Evolutionary conservation across 768 basidiomycete species (phyloP), one percentile per base, ranked within the genome.

Genomic region (Hypholoma fasciculare): DNA sequence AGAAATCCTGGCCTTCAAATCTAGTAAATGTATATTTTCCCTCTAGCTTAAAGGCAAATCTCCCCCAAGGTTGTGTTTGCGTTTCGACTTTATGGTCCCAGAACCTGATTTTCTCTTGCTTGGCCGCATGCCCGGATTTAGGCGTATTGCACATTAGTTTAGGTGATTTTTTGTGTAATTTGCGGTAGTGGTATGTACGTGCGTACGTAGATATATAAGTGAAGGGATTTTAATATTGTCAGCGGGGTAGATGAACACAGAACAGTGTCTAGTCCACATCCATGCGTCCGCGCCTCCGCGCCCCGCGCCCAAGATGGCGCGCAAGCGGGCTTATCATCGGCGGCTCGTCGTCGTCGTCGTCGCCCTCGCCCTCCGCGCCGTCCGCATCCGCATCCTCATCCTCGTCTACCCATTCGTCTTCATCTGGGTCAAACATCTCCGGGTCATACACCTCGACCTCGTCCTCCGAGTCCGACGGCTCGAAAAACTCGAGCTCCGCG

Each of bases 401-500:
- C 23, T 23, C n/a, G 40, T 52, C 34, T 61, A 23, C 57, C 49
- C 59, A 53, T 2, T 61, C 60, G 13, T 39, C 51, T 47, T 58
- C 63, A 3, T 55, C 57, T 1, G 55, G 52, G 52, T 52, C 54
- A 3, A 66, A 58, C n/a, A 63, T 65, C 2, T 67, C 66, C n/a
- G n/a, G n/a, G n/a, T 52, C 54, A 3, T 67, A 58, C n/a, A 63
- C 65, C 2, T 67, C 66, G 0, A 70, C 68, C 39, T 72, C 72
- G 19, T 74, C 74, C 36, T 79, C 80, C 26, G 71, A 74, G 50
- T 83, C 86, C 30, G 84, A 85, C 36, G 82, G 77, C 57, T 84
- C 85, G 59, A 86, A 89, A 60, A 75, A 80, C 11, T 82, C 81
- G 14, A 89, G 76, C 34, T 71, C 71, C 57, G 83, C 78, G 51